Evolutionary conservation across 2,329 filamentous ascomycete genomes (phyloP).

Genomic region (Lizonia empirigonia): DNA sequence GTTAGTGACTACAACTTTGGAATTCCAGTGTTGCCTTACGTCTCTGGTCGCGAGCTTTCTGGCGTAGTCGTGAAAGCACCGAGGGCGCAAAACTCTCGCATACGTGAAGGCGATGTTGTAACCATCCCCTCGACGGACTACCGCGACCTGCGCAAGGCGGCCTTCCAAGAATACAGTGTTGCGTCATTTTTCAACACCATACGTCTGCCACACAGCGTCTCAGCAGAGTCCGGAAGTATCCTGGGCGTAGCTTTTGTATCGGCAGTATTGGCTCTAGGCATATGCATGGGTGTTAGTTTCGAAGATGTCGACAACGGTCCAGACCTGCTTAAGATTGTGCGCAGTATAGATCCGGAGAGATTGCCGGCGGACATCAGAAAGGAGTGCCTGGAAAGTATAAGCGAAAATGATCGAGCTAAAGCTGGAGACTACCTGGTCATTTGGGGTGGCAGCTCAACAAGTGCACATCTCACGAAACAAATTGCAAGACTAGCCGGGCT

Average conservation of each 20-base stretch:
- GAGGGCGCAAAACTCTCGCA: conserved; percentile 50
- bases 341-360: conserved; percentile 51
- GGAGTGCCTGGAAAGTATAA: conserved; percentile 66
- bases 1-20: conserved; percentile 71
- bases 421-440: conserved; percentile 73
- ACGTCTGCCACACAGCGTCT: conserved; percentile 61
- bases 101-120: conserved; percentile 51
- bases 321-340: conserved; percentile 61
- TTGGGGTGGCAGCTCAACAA: conserved; percentile 76
- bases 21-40: conserved; percentile 69
- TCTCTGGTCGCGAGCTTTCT: conserved; percentile 72
- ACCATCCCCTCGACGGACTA: conserved; percentile 77
- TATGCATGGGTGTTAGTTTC: conserved; percentile 74
- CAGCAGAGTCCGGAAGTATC: conserved; percentile 63
- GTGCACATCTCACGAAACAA: conserved; percentile 69
- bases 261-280: conserved; percentile 67
- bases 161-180: conserved; percentile 72
- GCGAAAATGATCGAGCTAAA: conserved; percentile 58
- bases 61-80: conserved; percentile 64
- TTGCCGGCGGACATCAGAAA: conserved; percentile 66
- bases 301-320: conserved; percentile 59
- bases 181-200: conserved; percentile 69
- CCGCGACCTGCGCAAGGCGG: conserved; percentile 71
- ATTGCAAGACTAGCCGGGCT: conserved; percentile 70
- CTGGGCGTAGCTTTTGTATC: conserved; percentile 75